These are phyloP conservation scores for Cryptococcus amylolentus DNA, from an alignment of 1,284 basidiomycete species.

Conservation along the genomic window DNA sequence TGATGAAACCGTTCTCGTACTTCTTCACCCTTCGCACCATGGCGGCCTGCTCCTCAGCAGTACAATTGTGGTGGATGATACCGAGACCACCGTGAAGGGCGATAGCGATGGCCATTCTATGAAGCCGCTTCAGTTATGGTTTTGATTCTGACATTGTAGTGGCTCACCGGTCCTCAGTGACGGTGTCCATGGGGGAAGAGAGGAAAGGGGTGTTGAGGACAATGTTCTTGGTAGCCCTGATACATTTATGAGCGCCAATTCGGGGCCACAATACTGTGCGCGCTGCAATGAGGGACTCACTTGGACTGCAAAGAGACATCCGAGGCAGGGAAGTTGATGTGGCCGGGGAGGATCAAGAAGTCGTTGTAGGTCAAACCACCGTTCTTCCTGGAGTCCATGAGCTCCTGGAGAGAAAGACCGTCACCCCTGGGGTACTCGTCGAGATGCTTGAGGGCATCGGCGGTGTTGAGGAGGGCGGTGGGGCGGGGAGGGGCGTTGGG, in stretches of 20 bases:
- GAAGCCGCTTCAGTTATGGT: neutral
- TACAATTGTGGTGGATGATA: slow-evolving; percentile 98
- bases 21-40: slow-evolving; percentile 98
- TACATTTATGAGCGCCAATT: neutral
- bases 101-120: slow-evolving; percentile 86
- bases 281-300: slow-evolving; percentile 17
- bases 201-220: slow-evolving; percentile 92
- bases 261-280: no score
- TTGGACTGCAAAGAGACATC: slow-evolving; percentile 77
- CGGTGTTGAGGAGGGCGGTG: slow-evolving; percentile 19
- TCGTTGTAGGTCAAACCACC: slow-evolving; percentile 98
- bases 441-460: slow-evolving; percentile 67
- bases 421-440: slow-evolving; percentile 70
- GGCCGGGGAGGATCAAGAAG: slow-evolving; percentile 89
- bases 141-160: neutral
- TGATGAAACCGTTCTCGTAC: slow-evolving; percentile 98
- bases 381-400: slow-evolving; percentile 84
- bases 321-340: slow-evolving; percentile 77
- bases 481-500: slow-evolving; percentile 20
- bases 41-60: slow-evolving; percentile 79
- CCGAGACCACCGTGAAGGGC: slow-evolving; percentile 95
- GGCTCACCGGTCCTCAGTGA: slow-evolving; percentile 76
- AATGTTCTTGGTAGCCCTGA: slow-evolving; percentile 81
- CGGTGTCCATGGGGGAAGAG: slow-evolving; percentile 99
- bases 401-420: slow-evolving; percentile 79